Percentiles rank a stretch among this genome's conserved stretches.
These are phyloP conservation scores for Musa balbisiana DNA, from an alignment of 202 grass and related monocot genomes.

Conservation along the genomic window DNA sequence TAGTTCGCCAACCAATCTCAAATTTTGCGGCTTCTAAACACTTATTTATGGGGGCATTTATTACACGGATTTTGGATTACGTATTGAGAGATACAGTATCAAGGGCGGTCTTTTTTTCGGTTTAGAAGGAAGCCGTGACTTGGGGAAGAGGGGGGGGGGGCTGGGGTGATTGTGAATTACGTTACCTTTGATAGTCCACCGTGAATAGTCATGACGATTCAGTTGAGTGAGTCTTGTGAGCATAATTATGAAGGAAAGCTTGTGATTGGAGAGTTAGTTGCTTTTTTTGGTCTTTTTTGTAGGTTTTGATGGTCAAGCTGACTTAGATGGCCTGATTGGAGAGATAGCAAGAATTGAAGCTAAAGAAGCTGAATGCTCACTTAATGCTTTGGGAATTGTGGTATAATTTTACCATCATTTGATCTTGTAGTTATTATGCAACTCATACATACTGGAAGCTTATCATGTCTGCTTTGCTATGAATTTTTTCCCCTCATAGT, in stretches of 20 bases:
- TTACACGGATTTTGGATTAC: no score
- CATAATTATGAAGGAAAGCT: neutral
- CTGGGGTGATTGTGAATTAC: neutral
- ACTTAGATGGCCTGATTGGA: constrained; percentile 81
- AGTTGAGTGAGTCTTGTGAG: neutral
- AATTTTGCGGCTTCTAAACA: no score
- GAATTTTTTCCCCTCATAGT: neutral
- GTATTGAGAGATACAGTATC: neutral
- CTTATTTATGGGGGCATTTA: no score
- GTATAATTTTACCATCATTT: constrained; percentile 40
- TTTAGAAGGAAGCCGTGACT: neutral
- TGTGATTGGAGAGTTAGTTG: constrained; percentile 7
- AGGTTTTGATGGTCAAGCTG: constrained; percentile 49
- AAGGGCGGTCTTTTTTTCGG: neutral
- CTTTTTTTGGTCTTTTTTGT: constrained; percentile 29
- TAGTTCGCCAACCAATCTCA: no score
- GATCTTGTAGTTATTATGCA: constrained; percentile 3
- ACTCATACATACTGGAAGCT: neutral
- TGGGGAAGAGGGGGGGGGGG: no score
- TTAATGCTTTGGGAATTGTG: constrained; percentile 71
- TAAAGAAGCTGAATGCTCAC: constrained; percentile 58
- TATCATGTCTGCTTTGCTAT: neutral
- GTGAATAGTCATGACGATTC: no score
- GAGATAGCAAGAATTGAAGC: constrained; percentile 87
- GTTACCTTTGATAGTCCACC: no score